A percentile compares a stretch with the other conserved stretches of the same genome.
These are phyloP conservation scores for Tuber magnatum DNA, from an alignment of 495 filamentous ascomycete genomes.

Conservation along the genomic window DNA sequence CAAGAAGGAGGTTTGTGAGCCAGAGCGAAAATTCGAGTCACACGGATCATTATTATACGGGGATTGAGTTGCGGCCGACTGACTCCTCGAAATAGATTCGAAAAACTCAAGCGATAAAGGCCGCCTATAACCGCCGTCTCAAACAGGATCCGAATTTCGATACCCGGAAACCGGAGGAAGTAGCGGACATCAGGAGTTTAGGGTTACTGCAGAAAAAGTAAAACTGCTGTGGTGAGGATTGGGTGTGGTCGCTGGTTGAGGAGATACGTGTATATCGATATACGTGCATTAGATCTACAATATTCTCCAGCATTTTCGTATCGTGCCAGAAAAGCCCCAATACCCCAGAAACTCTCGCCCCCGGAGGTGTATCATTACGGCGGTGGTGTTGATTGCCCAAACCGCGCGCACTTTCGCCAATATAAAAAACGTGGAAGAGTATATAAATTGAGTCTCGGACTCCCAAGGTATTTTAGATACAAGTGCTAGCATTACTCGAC, in stretches of 20 bases:
- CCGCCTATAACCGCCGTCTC: constrained; percentile 77
- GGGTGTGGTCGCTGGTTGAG: not conserved
- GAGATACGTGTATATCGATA: not conserved
- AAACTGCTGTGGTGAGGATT: not conserved
- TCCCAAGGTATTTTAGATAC: not conserved
- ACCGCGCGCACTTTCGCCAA: not conserved
- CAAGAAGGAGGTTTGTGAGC: constrained; percentile 76
- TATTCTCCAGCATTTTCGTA: not conserved
- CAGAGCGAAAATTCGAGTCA: constrained; percentile 4
- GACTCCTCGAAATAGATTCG: constrained; percentile 53
- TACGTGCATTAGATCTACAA: not conserved
- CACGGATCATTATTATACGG: constrained; percentile 6
- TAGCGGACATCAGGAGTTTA: constrained; percentile 47
- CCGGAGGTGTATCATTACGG: not conserved
- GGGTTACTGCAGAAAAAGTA: constrained; percentile 29
- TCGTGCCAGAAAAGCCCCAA: not conserved
- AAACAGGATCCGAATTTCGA: constrained; percentile 69
- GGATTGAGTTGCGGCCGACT: constrained; percentile 12
- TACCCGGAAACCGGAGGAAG: constrained; percentile 48
- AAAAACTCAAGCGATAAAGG: constrained; percentile 69
- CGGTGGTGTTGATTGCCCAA: not conserved
- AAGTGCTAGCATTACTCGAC: not conserved
- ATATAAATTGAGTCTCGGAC: not conserved
- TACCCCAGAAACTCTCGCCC: not conserved
- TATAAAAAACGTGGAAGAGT: not conserved